A percentile compares a stretch with the other conserved stretches of the same genome.
phyloP scores from a whole-genome alignment of 2,329 filamentous ascomycete genomes.

The Aciculosporium take region DNA sequence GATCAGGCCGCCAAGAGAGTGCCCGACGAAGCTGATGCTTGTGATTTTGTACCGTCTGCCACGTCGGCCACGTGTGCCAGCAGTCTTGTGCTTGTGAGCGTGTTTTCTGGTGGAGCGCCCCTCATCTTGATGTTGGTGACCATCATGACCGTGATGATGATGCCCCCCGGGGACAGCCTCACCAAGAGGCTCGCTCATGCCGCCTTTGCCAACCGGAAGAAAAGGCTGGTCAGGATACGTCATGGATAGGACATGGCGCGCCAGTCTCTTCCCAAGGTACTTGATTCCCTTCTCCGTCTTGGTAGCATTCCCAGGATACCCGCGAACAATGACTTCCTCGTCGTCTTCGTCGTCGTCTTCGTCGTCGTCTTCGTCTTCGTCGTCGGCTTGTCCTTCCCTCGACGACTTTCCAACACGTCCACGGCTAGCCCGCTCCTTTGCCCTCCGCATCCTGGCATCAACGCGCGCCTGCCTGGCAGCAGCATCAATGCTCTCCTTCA shows the following conservation, averaged over 20 bases:
- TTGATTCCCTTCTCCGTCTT: conserved; percentile 92
- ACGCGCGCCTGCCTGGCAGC: conserved; percentile 60
- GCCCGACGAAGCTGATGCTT: conserved; percentile 87
- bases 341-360: conserved; percentile 50
- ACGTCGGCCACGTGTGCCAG: conserved; percentile 32
- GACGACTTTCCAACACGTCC: too few relatives aligned
- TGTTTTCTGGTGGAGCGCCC: conserved; percentile 31
- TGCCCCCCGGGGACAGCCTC: conserved; percentile 24
- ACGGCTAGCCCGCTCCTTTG: conserved; percentile 33
- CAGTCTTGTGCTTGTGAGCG: conserved; percentile 41
- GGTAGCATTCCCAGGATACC: conserved; percentile 79
- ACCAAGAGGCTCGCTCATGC: conserved; percentile 28
- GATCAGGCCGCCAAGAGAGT: conserved; percentile 78
- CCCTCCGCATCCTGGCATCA: conserved; percentile 49
- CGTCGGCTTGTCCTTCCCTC: conserved; percentile 8
- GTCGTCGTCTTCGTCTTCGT: conserved; percentile 9
- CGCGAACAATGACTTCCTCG: conserved; percentile 76
- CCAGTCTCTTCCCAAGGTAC: conserved; percentile 86
- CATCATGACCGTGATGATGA: conserved; percentile 6
- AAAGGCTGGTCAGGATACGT: conserved; percentile 92
- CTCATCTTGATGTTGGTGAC: conserved; percentile 22
- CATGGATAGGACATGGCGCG: conserved; percentile 76
- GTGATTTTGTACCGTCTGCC: conserved; percentile 66
- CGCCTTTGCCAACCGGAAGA: conserved; percentile 46
- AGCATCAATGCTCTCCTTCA: conserved; percentile 94